Evolutionary conservation across 768 basidiomycete species (phyloP).

Genomic region (Brasilioporus rufonigricans): DNA sequence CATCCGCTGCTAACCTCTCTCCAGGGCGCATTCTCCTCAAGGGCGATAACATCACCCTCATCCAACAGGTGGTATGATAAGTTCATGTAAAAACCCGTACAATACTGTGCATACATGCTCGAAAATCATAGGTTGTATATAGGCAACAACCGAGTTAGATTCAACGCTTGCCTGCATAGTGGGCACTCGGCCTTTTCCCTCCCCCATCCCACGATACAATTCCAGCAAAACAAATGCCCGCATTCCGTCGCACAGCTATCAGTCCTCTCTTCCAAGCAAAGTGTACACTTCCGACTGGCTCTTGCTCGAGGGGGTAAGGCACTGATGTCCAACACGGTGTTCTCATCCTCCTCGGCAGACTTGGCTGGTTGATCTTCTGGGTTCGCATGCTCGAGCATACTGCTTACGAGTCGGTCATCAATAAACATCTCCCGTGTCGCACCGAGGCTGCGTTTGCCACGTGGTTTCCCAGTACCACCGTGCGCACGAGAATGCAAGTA

Average conservation of each 20-base stretch:
- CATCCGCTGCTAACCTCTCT: not conserved
- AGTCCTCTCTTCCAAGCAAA: conserved; percentile 84
- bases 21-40: conserved; percentile 93
- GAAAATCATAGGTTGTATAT: conserved; percentile 74
- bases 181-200: conserved; percentile 90
- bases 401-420: conserved; percentile 60
- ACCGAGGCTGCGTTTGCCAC: conserved; percentile 33
- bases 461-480: conserved; percentile 27
- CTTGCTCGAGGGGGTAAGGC: conserved; percentile 51
- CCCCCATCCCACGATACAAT: conserved; percentile 85
- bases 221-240: conserved; percentile 90
- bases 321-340: conserved; percentile 61
- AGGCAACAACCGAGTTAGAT: conserved; percentile 66
- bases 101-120: conserved; percentile 9
- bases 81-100: conserved; percentile 12
- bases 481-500: conserved; percentile 38
- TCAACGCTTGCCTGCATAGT: conserved; percentile 75
- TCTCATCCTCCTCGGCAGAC: conserved; percentile 67
- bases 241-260: conserved; percentile 84
- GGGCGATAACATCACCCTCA: conserved; percentile 98
- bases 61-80: conserved; percentile 60
- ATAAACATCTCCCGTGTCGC: conserved; percentile 43
- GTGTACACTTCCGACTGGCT: conserved; percentile 68
- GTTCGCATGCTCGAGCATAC: conserved; percentile 48
- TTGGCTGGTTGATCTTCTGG: conserved; percentile 53